phyloP scores from a whole-genome alignment of 2,329 filamentous ascomycete species.

The Colletotrichum siamense region DNA sequence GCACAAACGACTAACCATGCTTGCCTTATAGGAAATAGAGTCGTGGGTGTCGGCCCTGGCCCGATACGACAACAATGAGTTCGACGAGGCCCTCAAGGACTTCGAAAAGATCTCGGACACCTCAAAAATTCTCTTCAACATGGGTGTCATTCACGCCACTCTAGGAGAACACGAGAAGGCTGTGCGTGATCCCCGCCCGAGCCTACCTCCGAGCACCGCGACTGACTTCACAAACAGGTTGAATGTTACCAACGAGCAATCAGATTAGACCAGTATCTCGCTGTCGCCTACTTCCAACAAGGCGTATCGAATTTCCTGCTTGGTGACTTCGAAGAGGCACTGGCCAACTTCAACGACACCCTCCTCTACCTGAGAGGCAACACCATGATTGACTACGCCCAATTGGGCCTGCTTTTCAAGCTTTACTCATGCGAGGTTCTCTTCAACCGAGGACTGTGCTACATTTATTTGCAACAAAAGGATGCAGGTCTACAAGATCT shows the following conservation, averaged over 20 bases:
- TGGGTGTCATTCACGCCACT: constrained; percentile 96
- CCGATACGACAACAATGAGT: constrained; percentile 97
- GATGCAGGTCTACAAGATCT: constrained; percentile 92
- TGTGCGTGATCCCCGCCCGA: constrained; percentile 59
- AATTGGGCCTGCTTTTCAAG: constrained; percentile 93
- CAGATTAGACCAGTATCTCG: constrained; percentile 90
- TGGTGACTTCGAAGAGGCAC: constrained; percentile 94
- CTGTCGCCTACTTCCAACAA: constrained; percentile 97
- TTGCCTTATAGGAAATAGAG: constrained; percentile 82
- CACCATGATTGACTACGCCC: constrained; percentile 97
- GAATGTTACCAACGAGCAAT: constrained; percentile 94
- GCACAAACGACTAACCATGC: neutral
- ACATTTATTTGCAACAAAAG: constrained; percentile 94
- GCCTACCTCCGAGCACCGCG: neutral
- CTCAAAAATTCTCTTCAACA: constrained; percentile 98
- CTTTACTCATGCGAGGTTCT: constrained; percentile 96
- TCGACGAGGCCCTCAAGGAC: constrained; percentile 83
- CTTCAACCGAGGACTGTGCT: constrained; percentile 96
- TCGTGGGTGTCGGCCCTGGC: constrained; percentile 93
- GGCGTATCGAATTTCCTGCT: constrained; percentile 97
- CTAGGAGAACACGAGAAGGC: constrained; percentile 95
- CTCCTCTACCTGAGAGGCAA: constrained; percentile 93
- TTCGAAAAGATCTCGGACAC: constrained; percentile 93
- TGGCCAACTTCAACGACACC: constrained; percentile 99
- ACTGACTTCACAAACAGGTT: constrained; percentile 62